These are phyloP conservation scores for Leucocoprinus birnbaumii DNA, from an alignment of 768 basidiomycete species.

Conservation along the genomic window DNA sequence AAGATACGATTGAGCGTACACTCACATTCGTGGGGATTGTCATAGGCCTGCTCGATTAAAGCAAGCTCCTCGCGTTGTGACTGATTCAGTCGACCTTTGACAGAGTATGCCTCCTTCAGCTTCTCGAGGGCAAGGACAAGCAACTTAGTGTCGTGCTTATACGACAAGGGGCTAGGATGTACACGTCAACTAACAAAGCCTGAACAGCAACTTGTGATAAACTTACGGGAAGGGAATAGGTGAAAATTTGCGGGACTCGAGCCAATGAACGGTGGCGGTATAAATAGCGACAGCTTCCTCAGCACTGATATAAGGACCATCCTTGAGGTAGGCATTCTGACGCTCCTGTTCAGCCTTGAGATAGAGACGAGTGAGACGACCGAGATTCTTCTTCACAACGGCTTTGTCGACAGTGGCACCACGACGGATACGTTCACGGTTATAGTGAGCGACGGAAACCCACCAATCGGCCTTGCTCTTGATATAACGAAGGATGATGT, in stretches of 20 bases:
- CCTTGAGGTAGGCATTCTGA: constrained; percentile 98
- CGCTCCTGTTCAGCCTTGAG: constrained; percentile 99
- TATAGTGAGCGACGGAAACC: constrained; percentile 98
- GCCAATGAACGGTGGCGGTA: constrained; percentile 98
- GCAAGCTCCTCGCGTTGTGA: constrained; percentile 98
- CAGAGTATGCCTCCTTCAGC: constrained; percentile 97
- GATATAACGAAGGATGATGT: constrained; percentile 98
- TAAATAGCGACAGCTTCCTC: constrained; percentile 99
- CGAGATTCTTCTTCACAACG: constrained; percentile 98
- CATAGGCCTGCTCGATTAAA: constrained; percentile 97
- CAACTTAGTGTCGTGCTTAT: constrained; percentile 98
- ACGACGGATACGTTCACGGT: constrained; percentile 94
- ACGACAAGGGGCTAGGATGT: constrained; percentile 77
- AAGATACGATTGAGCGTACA: background rate
- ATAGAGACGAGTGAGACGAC: constrained; percentile 95
- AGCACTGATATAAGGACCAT: constrained; percentile 98
- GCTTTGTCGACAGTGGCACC: constrained; percentile 98
- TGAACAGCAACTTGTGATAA: background rate
- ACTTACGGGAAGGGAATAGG: constrained; percentile 97
- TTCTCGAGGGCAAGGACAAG: constrained; percentile 96
- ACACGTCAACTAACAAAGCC: background rate
- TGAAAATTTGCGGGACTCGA: constrained; percentile 96
- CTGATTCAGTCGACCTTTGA: constrained; percentile 96
- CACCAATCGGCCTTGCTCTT: constrained; percentile 99
- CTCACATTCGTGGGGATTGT: constrained; percentile 97